phyloP scores from a whole-genome alignment of 164 flowering plant genomes.

The Cinnamomum micranthum region DNA sequence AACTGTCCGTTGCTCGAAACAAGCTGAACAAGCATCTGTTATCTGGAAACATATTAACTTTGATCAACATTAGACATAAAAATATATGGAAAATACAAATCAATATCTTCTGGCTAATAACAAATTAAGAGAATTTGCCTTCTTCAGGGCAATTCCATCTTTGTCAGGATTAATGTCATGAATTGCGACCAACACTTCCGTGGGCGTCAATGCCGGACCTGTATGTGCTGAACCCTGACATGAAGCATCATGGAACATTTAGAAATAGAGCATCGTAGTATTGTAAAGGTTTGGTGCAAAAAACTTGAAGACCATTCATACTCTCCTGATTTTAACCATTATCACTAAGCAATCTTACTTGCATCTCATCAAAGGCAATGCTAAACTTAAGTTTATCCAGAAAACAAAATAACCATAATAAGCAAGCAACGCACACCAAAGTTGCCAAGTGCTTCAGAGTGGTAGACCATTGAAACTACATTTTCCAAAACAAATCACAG shows the following conservation, averaged over 20 bases:
- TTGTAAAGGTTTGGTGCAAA: neutral
- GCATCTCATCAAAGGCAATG: no score
- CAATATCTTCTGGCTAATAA: neutral
- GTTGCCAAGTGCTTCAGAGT: no score
- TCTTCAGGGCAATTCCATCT: slow-evolving; percentile 84
- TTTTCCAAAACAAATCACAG: no score
- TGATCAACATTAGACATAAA: neutral
- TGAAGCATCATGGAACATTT: slow-evolving; percentile 5
- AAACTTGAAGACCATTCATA: neutral
- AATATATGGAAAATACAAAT: neutral
- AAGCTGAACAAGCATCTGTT: slow-evolving; percentile 93
- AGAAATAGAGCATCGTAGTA: neutral
- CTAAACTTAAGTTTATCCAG: no score
- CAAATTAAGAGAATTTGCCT: slow-evolving; percentile 40
- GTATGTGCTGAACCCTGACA: slow-evolving; percentile 97
- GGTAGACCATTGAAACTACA: no score
- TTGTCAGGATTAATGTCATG: slow-evolving; percentile 84
- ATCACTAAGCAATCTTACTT: no score
- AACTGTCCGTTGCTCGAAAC: slow-evolving; percentile 97
- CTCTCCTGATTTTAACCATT: neutral
- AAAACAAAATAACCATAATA: no score
- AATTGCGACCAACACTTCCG: slow-evolving; percentile 93
- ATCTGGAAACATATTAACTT: slow-evolving; percentile 46
- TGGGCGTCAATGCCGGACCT: slow-evolving; percentile 97
- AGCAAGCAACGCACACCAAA: no score